Percentiles rank a stretch among this genome's conserved stretches.
Conservation (phyloP, 2,329 filamentous ascomycete genomes). For the Cryphonectria radicalis region DNA sequence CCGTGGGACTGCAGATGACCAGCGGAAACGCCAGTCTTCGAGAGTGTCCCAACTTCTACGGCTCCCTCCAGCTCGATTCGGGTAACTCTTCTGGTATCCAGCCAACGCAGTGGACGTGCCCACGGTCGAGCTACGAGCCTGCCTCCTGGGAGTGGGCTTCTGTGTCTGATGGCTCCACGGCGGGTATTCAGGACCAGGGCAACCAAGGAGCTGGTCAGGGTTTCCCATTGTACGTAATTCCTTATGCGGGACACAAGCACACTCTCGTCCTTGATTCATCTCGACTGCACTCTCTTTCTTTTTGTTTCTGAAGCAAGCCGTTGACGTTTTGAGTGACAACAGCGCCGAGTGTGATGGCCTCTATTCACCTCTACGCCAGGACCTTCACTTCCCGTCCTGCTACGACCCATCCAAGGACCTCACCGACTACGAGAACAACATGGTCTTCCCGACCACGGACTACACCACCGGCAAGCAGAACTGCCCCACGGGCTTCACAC, state of each 20-base stretch:
- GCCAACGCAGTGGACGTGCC: constrained; percentile 64
- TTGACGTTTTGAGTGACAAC: not conserved
- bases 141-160: constrained; percentile 59
- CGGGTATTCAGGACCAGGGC: constrained; percentile 58
- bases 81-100: constrained; percentile 56
- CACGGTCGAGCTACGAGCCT: constrained; percentile 48
- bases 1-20: constrained; percentile 71
- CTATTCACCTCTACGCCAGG: constrained; percentile 64
- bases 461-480: constrained; percentile 48
- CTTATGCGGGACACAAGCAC: not conserved
- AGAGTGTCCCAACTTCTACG: constrained; percentile 56
- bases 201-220: constrained; percentile 62
- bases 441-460: constrained; percentile 61
- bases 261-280: not conserved
- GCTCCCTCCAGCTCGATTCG: constrained; percentile 50
- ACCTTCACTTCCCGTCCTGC: constrained; percentile 75
- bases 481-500: constrained; percentile 59
- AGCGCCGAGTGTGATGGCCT: constrained; percentile 65
- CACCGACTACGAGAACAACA: constrained; percentile 66
- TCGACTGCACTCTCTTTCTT: not conserved
- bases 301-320: not conserved
- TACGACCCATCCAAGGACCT: constrained; percentile 68
- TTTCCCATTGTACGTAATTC: constrained; percentile 61
- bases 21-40: constrained; percentile 66
- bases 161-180: constrained; percentile 60